Evolutionary conservation across 495 filamentous ascomycete species (phyloP), one percentile per base, ranked within the genome.

Genomic region (Penicillium turbatum): DNA sequence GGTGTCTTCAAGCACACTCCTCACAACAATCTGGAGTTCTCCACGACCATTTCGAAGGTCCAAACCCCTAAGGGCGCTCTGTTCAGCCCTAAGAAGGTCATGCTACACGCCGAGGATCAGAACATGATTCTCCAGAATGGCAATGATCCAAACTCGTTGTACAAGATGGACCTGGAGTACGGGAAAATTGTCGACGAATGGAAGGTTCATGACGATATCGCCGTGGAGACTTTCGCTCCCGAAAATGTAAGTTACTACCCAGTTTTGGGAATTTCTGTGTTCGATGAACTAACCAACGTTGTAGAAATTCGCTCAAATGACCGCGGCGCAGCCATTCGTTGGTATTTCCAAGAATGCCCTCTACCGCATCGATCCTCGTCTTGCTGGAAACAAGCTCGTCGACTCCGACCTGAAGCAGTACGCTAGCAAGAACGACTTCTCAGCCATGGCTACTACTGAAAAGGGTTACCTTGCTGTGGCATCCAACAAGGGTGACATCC

Each of bases 151-250:
- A 91, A 98, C 72, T 89, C 85, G 26, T 76, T 98, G n/a, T 98
- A 90, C 63, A 89, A 88, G 24, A 97, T 98, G 93, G 93, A 98
- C 75, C 75, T 98, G 54, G 95, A 97, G 62, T 95, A 93, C 63
- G 93, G 93, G 50, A 97, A 96, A 75, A 88, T 98, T n/a, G 90
- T 97, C 2, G 95, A 98, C 65, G 95, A 98, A 70, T 98, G 93
- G 93, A 97, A 95, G 60, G 81, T 98, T n/a, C 92, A 98, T 62
- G 92, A 98, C 51, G 90, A 98, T 72, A 97, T 98, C 51, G 82
- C 87, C 0, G 90, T 98, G 46, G 83, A 86, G 16, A 90, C 85
- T 6, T 95, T 97, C 71, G 89, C 86, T 5, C 93, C 95, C 3
- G 92, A 96, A 64, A 95, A 83, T 43, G 84, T 86, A 72, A 65